phyloP scores from a whole-genome alignment of 805 yeast genomes.

The Pichia phayaonensis region DNA sequence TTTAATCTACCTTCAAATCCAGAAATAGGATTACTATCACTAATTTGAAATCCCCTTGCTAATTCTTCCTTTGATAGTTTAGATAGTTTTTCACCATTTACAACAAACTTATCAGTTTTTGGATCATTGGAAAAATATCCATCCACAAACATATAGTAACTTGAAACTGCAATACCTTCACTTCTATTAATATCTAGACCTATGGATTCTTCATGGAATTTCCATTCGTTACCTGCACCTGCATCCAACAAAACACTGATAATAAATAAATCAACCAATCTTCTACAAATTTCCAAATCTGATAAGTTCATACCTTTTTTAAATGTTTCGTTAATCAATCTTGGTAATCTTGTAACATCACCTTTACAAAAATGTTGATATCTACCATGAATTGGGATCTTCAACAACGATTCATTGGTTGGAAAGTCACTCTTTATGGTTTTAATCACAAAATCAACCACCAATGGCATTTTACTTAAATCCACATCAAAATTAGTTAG shows the following conservation, averaged over 20 bases:
- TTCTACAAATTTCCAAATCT: conserved; percentile 41
- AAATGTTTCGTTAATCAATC: conserved; percentile 34
- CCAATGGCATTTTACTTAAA: conserved; percentile 31
- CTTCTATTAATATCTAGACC: conserved; percentile 35
- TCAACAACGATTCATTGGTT: conserved; percentile 29
- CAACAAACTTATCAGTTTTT: conserved; percentile 31
- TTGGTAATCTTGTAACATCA: conserved; percentile 36
- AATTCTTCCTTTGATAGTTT: conserved; percentile 31
- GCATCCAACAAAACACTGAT: conserved; percentile 60
- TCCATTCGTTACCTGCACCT: conserved; percentile 60
- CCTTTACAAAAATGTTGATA: conserved; percentile 59
- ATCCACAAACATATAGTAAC: conserved; percentile 43
- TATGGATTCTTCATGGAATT: conserved; percentile 31
- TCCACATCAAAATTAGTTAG: conserved; percentile 41
- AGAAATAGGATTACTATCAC: conserved; percentile 38
- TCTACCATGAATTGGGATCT: conserved; percentile 61
- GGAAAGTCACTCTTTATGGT: conserved; percentile 41
- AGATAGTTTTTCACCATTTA: conserved; percentile 36
- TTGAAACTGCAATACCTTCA: conserved; percentile 60
- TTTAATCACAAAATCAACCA: conserved; percentile 38
- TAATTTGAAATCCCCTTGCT: conserved; percentile 40
- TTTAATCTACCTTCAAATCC: conserved; percentile 49
- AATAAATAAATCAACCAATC: conserved; percentile 49
- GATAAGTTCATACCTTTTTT: conserved; percentile 8
- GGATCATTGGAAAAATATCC: conserved; percentile 35